Base-by-base conservation (phyloP, 148 eudicot species). In the Mesembryanthemum crystallinum region DNA sequence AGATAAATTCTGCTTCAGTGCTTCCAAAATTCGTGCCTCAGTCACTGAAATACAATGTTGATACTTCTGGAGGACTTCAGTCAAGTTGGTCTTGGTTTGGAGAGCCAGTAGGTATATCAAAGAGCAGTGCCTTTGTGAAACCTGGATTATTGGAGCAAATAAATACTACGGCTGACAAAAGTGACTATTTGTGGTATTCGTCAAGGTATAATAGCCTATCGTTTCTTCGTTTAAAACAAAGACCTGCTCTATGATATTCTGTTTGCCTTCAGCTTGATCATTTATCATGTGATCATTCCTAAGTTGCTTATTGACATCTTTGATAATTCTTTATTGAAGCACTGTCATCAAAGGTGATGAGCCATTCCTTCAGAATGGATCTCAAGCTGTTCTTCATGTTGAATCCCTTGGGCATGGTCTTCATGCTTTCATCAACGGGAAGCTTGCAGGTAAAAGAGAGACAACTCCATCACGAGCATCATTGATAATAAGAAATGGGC, bases 121-220 rank as follows among this genome's bases (percentile, higher is more conserved):
- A 84, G 78, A 27, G 66, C 14, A 73, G 69, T 64, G 87, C 97
- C 55, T 78, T 96, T 83, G 75, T 60, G n/a, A 89, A 84, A 83
- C 72, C 74, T 3, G 94, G 91, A 30, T 81, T 96, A 62, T 43
- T 87, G 73, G 99, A 96, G 76, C 99, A 96, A 85, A 88, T 92
- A 76, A 91, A 89, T 73, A 92, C 98, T 18, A 92, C 99, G 76
- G 89, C 98, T 75, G 99, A 96, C 81, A 69, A 79, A 83, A 92
- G 93, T 81, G 99, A 96, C 74, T 92, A 92, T 77, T 71, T 96
- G 76, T 96, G 99, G 99, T 96, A 96, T 84, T 95, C 99, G 33
- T 20, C 83, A 62, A 91, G 99, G 99, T 96, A 85, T 5, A 64
- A 28, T 32, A 32, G 20, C 13, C 42, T 8, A 52, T 23, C 45